Conservation (phyloP, 1,284 basidiomycete genomes). For the Mycocalia duriaeana region DNA sequence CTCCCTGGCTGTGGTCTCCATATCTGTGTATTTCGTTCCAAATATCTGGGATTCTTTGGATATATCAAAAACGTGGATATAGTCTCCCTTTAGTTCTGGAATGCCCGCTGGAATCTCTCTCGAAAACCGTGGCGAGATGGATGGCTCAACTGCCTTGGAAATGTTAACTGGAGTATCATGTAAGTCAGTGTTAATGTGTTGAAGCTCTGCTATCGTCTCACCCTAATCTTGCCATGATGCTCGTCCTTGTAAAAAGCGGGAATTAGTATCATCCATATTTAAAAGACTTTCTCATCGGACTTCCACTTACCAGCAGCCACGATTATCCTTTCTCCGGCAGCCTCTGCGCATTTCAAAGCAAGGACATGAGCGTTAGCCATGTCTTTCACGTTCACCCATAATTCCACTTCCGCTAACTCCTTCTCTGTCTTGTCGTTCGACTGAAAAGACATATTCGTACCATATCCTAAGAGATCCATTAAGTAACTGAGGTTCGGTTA, state of each 20-base stretch:
- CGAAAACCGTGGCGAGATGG: slow-evolving; percentile 7
- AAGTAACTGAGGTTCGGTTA: neutral
- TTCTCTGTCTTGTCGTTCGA: neutral
- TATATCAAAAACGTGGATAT: slow-evolving; percentile 8
- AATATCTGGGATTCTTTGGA: slow-evolving; percentile 10
- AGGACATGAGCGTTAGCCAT: slow-evolving; percentile 29
- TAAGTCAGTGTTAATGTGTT: neutral
- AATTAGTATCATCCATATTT: neutral
- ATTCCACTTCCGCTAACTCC: too few relatives aligned
- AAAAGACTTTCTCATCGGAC: neutral
- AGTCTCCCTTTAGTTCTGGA: slow-evolving; percentile 8
- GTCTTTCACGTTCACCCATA: slow-evolving; percentile 53
- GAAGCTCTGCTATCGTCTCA: slow-evolving; percentile 3
- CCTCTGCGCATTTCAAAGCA: slow-evolving; percentile 9
- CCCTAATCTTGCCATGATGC: slow-evolving; percentile 14
- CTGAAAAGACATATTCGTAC: neutral
- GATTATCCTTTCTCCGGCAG: slow-evolving; percentile 12
- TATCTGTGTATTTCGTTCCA: slow-evolving; percentile 12
- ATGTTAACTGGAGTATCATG: slow-evolving; percentile 9
- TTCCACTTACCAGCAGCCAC: slow-evolving; percentile 8
- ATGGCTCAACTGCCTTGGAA: slow-evolving; percentile 7
- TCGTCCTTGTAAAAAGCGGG: neutral
- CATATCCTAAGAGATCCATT: neutral
- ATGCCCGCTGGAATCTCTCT: slow-evolving; percentile 7
- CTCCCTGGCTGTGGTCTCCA: too few relatives aligned